Percentiles rank a stretch among this genome's conserved stretches.
Conservation (phyloP, 2,329 filamentous ascomycete species). For the Hawksworthiomyces lignivorus region DNA sequence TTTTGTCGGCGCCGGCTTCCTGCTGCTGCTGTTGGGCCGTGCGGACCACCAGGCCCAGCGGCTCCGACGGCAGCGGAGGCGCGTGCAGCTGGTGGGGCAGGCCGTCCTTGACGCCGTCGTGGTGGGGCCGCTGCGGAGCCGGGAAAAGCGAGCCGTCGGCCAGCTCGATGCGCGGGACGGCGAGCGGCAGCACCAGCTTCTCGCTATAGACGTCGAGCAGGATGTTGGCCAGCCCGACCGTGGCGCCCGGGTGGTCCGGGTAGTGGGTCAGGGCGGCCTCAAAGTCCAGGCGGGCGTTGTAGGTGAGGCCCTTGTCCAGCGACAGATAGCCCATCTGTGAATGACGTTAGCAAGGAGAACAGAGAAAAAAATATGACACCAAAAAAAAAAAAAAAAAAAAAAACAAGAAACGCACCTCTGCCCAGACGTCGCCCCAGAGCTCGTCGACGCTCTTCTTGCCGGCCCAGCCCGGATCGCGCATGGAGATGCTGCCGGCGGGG, state of each 20-base stretch:
- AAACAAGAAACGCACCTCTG: slow-evolving; percentile 46
- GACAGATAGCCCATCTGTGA: slow-evolving; percentile 59
- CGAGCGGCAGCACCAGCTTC: slow-evolving; percentile 51
- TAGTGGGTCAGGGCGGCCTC: slow-evolving; percentile 75
- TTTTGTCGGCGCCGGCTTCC: background rate
- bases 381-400: background rate
- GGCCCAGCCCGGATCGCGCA: slow-evolving; percentile 66
- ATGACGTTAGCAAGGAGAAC: slow-evolving; percentile 1
- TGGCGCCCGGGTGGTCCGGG: slow-evolving; percentile 71
- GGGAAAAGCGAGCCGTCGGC: slow-evolving; percentile 23
- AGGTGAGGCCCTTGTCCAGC: slow-evolving; percentile 52
- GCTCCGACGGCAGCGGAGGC: slow-evolving; percentile 31
- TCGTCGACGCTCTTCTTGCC: slow-evolving; percentile 75
- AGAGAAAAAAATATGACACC: too few species aligned
- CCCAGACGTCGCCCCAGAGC: slow-evolving; percentile 74
- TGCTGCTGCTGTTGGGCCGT: too few species aligned
- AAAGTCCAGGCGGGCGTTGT: slow-evolving; percentile 67
- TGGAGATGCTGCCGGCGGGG: slow-evolving; percentile 48
- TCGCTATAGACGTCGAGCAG: slow-evolving; percentile 78
- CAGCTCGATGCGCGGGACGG: slow-evolving; percentile 38
- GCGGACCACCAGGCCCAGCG: slow-evolving; percentile 36
- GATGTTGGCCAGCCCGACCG: slow-evolving; percentile 74
- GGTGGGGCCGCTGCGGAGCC: slow-evolving; percentile 11
- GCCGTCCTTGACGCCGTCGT: slow-evolving; percentile 9
- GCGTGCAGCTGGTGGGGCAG: too few species aligned